A percentile compares a stretch with the other conserved stretches of the same genome.
Conservation (phyloP, 257 asterid species). For the Solanum pennellii region DNA sequence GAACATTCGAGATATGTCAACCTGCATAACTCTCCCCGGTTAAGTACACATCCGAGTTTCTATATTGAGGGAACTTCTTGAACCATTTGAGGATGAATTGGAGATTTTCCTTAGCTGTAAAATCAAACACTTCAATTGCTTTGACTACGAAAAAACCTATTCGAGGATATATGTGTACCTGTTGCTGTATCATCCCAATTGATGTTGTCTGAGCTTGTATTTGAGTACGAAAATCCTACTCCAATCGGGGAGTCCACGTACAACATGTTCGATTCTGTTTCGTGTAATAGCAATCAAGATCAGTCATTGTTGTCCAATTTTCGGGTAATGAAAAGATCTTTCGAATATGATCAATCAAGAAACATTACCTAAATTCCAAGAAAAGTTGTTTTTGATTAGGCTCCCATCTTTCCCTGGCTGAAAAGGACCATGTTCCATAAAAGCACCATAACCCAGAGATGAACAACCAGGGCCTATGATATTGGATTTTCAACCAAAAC, state of each 20-base stretch:
- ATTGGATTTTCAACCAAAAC: neutral
- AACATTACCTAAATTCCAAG: constrained; percentile 16
- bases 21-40: constrained; percentile 21
- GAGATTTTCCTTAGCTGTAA: constrained; percentile 13
- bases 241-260: constrained; percentile 20
- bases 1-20: neutral
- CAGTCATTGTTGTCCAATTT: neutral
- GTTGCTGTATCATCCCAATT: constrained; percentile 6
- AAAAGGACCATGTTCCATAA: constrained; percentile 20
- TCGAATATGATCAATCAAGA: neutral
- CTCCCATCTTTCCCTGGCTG: constrained; percentile 1
- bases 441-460: constrained; percentile 14
- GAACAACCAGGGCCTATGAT: constrained; percentile 17
- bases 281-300: neutral
- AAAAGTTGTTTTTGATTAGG: constrained; percentile 5
- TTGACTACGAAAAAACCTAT: neutral
- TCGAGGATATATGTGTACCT: neutral
- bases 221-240: constrained; percentile 21
- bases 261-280: constrained; percentile 18
- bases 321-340: neutral
- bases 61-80: constrained; percentile 6
- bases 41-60: constrained; percentile 13
- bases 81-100: constrained; percentile 15
- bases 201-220: constrained; percentile 13
- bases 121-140: neutral